phyloP scores from a whole-genome alignment of 768 basidiomycete species.

The Mycena capillaripes region DNA sequence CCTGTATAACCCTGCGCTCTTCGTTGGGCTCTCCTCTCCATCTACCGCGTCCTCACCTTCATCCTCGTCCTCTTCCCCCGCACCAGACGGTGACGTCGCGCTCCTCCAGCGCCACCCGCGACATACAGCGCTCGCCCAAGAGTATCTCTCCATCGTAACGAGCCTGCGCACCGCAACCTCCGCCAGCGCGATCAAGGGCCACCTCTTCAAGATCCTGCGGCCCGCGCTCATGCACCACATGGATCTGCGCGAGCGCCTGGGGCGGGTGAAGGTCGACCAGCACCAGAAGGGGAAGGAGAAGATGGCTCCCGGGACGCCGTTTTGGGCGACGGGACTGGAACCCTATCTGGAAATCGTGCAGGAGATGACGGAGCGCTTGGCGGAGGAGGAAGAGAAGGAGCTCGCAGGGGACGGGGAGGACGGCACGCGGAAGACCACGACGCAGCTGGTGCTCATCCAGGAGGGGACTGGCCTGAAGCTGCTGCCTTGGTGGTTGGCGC shows the following conservation, averaged over 20 bases:
- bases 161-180: constrained; percentile 78
- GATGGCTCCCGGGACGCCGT: constrained; percentile 7
- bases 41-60: background rate
- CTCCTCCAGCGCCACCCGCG: constrained; percentile 66
- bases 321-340: constrained; percentile 47
- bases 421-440: constrained; percentile 40
- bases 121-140: constrained; percentile 78
- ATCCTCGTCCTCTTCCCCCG: constrained; percentile 13
- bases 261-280: constrained; percentile 55
- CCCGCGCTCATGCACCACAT: constrained; percentile 76
- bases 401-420: constrained; percentile 61
- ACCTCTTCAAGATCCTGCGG: constrained; percentile 93
- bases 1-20: constrained; percentile 92
- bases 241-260: constrained; percentile 83
- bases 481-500: constrained; percentile 65
- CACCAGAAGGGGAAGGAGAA: constrained; percentile 36
- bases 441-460: constrained; percentile 59
- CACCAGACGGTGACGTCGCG: constrained; percentile 44
- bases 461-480: constrained; percentile 62
- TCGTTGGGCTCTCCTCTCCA: constrained; percentile 52
- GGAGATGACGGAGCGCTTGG: constrained; percentile 73
- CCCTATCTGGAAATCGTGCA: constrained; percentile 67
- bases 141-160: constrained; percentile 88
- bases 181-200: constrained; percentile 87
- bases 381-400: constrained; percentile 62